Conservation (phyloP, 768 basidiomycete species). For the Kwoniella sp. region DNA sequence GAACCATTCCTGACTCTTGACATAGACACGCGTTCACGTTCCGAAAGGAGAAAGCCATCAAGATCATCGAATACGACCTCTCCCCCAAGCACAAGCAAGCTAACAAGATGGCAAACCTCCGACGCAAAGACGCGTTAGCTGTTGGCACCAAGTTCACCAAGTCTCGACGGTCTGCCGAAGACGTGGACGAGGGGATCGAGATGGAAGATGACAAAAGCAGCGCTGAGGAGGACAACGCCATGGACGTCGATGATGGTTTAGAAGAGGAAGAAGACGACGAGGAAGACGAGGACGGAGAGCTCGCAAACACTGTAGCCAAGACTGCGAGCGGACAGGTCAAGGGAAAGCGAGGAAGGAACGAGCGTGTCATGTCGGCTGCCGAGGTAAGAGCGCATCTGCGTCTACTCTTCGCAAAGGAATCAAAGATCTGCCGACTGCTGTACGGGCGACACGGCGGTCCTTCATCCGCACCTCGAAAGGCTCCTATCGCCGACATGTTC, state of each 20-base stretch:
- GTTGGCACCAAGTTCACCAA: slow-evolving; percentile 11
- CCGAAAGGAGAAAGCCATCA: slow-evolving; percentile 88
- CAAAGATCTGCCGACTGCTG: slow-evolving; percentile 73
- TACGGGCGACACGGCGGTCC: slow-evolving; percentile 90
- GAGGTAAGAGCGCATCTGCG: slow-evolving; percentile 93
- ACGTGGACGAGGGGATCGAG: slow-evolving; percentile 53
- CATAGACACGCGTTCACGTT: slow-evolving; percentile 73
- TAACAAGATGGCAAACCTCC: slow-evolving; percentile 57
- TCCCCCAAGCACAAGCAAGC: slow-evolving; percentile 68
- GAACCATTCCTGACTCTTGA: background rate
- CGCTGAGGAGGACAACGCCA: slow-evolving; percentile 37
- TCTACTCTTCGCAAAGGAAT: slow-evolving; percentile 76
- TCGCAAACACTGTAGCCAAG: slow-evolving; percentile 43
- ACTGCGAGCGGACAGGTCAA: slow-evolving; percentile 73
- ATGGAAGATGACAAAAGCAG: slow-evolving; percentile 38
- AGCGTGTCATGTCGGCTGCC: slow-evolving; percentile 82
- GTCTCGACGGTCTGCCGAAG: slow-evolving; percentile 17
- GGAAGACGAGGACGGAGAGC: slow-evolving; percentile 55
- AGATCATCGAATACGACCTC: slow-evolving; percentile 90
- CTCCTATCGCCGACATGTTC: slow-evolving; percentile 78
- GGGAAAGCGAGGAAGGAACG: slow-evolving; percentile 71
- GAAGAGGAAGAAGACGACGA: slow-evolving; percentile 56
- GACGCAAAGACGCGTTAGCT: slow-evolving; percentile 70
- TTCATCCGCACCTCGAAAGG: slow-evolving; percentile 42
- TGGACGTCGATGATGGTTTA: slow-evolving; percentile 39